Conservation (phyloP, 108 stramenopile species). For the Fragilariopsis cylindrus region DNA sequence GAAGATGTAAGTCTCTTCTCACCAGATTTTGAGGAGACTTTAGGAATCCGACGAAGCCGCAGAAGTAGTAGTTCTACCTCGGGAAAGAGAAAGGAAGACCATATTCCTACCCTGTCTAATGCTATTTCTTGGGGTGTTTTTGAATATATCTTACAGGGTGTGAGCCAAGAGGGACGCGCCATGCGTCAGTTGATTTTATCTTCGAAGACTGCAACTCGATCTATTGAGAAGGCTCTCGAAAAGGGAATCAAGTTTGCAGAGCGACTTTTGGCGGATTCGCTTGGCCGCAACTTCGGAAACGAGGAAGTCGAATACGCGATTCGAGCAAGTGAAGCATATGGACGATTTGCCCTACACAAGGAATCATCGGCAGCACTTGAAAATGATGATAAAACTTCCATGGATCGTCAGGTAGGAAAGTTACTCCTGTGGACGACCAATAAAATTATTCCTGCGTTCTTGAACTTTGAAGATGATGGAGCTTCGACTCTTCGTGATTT, state of each 20-base stretch:
- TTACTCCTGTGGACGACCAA: slow-evolving; percentile 69
- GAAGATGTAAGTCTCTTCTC: slow-evolving; percentile 29
- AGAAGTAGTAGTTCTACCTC: slow-evolving; percentile 9
- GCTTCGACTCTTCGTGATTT: slow-evolving; percentile 47
- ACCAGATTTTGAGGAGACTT: background rate
- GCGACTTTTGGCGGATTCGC: slow-evolving; percentile 21
- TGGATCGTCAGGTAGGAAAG: slow-evolving; percentile 33
- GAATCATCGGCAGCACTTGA: slow-evolving; percentile 37
- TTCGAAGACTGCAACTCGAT: slow-evolving; percentile 16
- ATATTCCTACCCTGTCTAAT: slow-evolving; percentile 28
- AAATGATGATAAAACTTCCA: slow-evolving; percentile 14
- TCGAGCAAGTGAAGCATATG: slow-evolving; percentile 52
- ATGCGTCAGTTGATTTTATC: slow-evolving; percentile 30
- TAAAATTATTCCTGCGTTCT: slow-evolving; percentile 55
- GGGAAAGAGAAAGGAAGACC: background rate
- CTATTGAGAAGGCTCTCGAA: slow-evolving; percentile 30
- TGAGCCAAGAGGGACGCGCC: slow-evolving; percentile 15
- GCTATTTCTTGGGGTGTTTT: slow-evolving; percentile 30
- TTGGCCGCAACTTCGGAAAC: slow-evolving; percentile 19
- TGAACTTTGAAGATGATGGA: slow-evolving; percentile 13
- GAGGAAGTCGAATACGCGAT: slow-evolving; percentile 38
- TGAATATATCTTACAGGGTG: slow-evolving; percentile 26
- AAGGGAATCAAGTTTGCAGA: slow-evolving; percentile 39
- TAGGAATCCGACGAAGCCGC: slow-evolving; percentile 11
- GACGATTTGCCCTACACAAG: slow-evolving; percentile 69